These are phyloP conservation scores for Luvunga scandens DNA, from an alignment of 345 rosid genomes.

Conservation along the genomic window DNA sequence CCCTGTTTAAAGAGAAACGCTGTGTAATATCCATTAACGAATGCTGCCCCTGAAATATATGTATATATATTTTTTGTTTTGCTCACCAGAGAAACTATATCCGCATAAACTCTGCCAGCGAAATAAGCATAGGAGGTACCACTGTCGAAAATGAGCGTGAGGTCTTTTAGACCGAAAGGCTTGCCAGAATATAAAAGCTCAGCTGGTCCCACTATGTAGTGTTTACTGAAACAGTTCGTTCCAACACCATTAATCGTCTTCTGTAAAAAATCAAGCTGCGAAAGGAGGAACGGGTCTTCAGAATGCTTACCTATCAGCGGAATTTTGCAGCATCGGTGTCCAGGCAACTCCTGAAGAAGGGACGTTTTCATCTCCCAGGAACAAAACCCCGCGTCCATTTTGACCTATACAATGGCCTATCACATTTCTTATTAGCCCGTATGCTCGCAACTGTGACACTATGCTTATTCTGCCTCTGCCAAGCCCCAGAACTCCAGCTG, in stretches of 20 bases:
- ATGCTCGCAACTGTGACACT: not conserved
- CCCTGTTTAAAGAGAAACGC: not conserved
- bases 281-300: not conserved
- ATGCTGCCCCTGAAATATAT: not conserved
- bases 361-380: not conserved
- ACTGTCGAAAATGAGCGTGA: not conserved
- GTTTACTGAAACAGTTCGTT: not conserved
- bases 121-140: slow-evolving; percentile 3
- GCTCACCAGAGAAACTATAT: not conserved
- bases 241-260: not conserved
- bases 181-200: not conserved
- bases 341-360: not conserved
- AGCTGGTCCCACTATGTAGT: not conserved
- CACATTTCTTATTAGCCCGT: not conserved
- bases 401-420: not conserved
- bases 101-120: not conserved
- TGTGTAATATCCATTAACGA: not conserved
- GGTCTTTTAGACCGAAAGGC: not conserved
- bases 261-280: not conserved
- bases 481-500: not conserved
- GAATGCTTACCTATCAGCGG: not conserved
- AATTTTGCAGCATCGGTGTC: not conserved
- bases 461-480: not conserved
- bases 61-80: too few species aligned
- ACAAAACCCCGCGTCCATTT: not conserved